Conservation (phyloP, 441 rosid species). For the Populus hybrid region DNA sequence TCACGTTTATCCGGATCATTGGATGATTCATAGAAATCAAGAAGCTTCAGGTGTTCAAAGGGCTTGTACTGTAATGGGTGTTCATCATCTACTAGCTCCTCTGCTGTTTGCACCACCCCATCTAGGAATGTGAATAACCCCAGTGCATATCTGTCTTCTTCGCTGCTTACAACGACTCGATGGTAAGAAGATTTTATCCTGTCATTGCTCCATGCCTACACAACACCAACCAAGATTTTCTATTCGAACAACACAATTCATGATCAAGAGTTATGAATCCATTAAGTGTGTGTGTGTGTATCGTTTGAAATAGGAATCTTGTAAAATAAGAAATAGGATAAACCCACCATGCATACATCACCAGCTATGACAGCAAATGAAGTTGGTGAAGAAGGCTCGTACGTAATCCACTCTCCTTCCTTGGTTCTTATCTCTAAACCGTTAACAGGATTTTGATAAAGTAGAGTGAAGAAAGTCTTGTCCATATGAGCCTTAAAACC, state of each 20-base stretch:
- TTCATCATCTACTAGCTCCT: constrained; percentile 54
- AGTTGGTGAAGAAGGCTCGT: constrained; percentile 48
- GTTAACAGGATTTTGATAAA: constrained; percentile 54
- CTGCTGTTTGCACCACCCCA: constrained; percentile 38
- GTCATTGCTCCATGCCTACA: constrained; percentile 75
- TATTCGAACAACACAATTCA: background rate
- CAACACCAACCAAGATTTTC: background rate
- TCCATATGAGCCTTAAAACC: constrained; percentile 61
- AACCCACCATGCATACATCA: constrained; percentile 53
- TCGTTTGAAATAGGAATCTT: background rate
- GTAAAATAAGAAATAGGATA: background rate
- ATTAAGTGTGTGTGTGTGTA: background rate
- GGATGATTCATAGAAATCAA: constrained; percentile 35
- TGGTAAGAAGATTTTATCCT: constrained; percentile 50
- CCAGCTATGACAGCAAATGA: constrained; percentile 59
- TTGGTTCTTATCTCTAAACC: constrained; percentile 51
- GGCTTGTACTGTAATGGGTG: constrained; percentile 57
- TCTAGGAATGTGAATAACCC: constrained; percentile 44
- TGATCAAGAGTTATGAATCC: no score
- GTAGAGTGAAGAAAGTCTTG: constrained; percentile 60
- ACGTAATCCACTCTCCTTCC: constrained; percentile 47
- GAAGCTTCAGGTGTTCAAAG: constrained; percentile 43
- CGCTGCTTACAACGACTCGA: constrained; percentile 45
- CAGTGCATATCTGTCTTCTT: constrained; percentile 45
- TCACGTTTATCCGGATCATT: constrained; percentile 31